Evolutionary conservation across 495 filamentous ascomycete species (phyloP).

Genomic region (Saxispiralis lemnorum): DNA sequence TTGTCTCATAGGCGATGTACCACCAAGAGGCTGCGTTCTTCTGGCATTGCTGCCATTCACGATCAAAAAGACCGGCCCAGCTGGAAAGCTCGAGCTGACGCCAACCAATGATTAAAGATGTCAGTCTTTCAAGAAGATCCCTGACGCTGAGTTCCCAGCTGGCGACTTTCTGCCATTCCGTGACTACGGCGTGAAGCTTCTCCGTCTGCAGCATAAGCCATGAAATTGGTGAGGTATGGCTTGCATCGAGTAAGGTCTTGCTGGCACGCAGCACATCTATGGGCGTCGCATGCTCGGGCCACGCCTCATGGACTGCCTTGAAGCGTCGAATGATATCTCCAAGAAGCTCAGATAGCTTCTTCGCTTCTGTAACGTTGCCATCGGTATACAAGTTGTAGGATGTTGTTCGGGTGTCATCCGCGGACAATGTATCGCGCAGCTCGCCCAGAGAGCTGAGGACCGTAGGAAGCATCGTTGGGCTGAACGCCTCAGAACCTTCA

Average conservation of each 20-base stretch:
- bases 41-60: constrained; percentile 56
- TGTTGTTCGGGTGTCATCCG: background rate
- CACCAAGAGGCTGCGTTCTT: constrained; percentile 78
- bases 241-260: constrained; percentile 52
- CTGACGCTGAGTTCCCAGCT: constrained; percentile 57
- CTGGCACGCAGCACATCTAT: constrained; percentile 58
- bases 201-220: constrained; percentile 70
- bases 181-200: constrained; percentile 58
- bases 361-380: constrained; percentile 53
- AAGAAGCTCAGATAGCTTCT: constrained; percentile 48
- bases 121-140: constrained; percentile 53
- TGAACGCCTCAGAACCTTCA: too few relatives aligned
- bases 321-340: constrained; percentile 51
- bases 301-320: constrained; percentile 44
- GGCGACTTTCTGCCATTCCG: constrained; percentile 87
- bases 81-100: constrained; percentile 75
- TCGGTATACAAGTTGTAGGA: constrained; percentile 81
- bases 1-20: constrained; percentile 83
- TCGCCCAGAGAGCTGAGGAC: background rate
- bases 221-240: constrained; percentile 69
- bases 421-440: background rate
- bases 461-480: background rate
- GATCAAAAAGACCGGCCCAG: constrained; percentile 79
- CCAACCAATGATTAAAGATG: constrained; percentile 64
- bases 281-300: constrained; percentile 59